These are phyloP conservation scores for Scenedesmus sp. DNA, from an alignment of 163 green algal species.

Conservation along the genomic window DNA sequence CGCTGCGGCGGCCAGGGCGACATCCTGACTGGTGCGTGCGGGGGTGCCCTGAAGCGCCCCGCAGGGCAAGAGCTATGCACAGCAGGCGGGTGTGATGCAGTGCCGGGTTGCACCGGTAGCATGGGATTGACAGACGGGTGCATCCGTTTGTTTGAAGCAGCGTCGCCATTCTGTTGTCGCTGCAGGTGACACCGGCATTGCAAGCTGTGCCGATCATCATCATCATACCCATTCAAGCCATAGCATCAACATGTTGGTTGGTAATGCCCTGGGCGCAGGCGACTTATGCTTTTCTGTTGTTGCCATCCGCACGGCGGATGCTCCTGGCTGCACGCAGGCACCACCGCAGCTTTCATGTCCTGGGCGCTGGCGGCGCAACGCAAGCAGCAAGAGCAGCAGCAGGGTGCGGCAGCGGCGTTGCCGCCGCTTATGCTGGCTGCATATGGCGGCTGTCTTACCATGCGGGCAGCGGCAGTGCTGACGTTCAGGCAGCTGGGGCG, in stretches of 20 bases:
- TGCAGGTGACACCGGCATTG: too few relatives aligned
- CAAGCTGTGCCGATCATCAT: too few relatives aligned
- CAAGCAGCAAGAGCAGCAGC: neutral
- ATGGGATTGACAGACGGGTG: too few relatives aligned
- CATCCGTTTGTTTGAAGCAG: too few relatives aligned
- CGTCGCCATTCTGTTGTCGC: too few relatives aligned
- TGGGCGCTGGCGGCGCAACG: slow-evolving; percentile 62
- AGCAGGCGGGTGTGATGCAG: neutral
- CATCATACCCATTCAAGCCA: too few relatives aligned
- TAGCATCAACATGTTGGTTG: too few relatives aligned
- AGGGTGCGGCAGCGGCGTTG: neutral
- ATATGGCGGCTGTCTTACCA: slow-evolving; percentile 76
- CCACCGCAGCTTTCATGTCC: slow-evolving; percentile 76
- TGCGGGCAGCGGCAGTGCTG: slow-evolving; percentile 60
- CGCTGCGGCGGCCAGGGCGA: slow-evolving; percentile 89
- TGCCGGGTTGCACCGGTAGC: too few relatives aligned
- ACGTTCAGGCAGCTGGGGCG: slow-evolving; percentile 75
- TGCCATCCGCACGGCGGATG: neutral
- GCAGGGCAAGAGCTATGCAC: neutral
- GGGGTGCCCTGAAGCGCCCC: neutral
- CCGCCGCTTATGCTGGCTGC: slow-evolving; percentile 70
- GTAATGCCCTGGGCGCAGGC: too few relatives aligned
- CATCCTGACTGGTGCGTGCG: slow-evolving; percentile 81
- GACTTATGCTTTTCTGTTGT: too few relatives aligned
- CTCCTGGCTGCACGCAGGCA: slow-evolving; percentile 50